Evolutionary conservation across 2,329 filamentous ascomycete species (phyloP).

Genomic region (Apiospora phragmitis): DNA sequence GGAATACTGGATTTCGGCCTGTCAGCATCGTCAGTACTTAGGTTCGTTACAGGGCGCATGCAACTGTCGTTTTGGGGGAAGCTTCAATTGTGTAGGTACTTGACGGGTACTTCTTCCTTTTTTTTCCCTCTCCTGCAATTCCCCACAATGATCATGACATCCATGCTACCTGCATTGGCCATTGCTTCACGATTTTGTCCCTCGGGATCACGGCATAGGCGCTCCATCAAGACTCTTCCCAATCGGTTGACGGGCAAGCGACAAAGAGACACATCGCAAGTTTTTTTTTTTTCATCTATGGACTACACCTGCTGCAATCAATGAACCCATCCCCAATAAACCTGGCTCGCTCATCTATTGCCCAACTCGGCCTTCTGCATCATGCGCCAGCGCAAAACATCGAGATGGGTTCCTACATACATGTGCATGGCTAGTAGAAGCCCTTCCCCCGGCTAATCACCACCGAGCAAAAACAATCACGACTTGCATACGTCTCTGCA

Average conservation of each 20-base stretch:
- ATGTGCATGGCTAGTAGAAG: not conserved
- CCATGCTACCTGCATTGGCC: not conserved
- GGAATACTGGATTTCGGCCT: not conserved
- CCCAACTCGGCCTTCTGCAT: not conserved
- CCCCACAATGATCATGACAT: not conserved
- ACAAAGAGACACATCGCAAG: not conserved
- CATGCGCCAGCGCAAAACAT: not conserved
- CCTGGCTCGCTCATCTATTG: not conserved
- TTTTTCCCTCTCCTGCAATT: not conserved
- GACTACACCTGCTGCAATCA: not conserved
- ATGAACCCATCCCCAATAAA: not conserved
- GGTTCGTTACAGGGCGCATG: not conserved
- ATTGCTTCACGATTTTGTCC: not conserved
- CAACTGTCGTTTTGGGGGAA: constrained; percentile 4
- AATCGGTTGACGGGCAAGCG: not conserved
- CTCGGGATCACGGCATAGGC: not conserved
- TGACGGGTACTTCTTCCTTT: not conserved
- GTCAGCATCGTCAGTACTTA: not conserved
- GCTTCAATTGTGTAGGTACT: not conserved
- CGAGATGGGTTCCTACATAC: constrained; percentile 7
- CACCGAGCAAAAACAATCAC: not conserved
- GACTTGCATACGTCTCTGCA: not conserved
- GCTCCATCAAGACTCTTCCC: not conserved
- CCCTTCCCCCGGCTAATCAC: not conserved
- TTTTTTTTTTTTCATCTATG: not conserved